Conservation (phyloP, 78 protist species). For the Pigoraptor vietnamica region DNA sequence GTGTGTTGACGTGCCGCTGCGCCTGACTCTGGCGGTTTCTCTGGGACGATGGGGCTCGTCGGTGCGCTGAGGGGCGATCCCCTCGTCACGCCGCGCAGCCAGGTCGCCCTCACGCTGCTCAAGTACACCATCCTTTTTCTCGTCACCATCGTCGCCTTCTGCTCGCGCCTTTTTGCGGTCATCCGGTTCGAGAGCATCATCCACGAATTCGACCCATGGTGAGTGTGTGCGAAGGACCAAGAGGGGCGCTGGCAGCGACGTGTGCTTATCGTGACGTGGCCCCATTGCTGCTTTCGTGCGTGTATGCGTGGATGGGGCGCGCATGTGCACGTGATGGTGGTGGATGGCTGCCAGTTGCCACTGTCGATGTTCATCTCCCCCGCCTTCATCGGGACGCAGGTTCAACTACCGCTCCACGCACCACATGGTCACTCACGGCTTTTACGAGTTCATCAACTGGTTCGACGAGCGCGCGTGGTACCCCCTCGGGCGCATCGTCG, state of each 20-base stretch:
- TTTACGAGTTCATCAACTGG: constrained; percentile 91
- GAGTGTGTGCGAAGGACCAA: too few relatives aligned
- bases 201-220: constrained; percentile 89
- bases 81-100: background rate
- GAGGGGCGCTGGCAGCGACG: too few relatives aligned
- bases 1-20: background rate
- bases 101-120: background rate
- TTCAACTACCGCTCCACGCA: constrained; percentile 27
- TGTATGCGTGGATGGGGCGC: background rate
- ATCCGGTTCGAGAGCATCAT: constrained; percentile 87
- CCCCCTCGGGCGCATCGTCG: constrained; percentile 98
- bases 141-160: constrained; percentile 64
- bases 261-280: background rate
- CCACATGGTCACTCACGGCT: constrained; percentile 85
- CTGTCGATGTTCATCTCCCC: too few relatives aligned
- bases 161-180: constrained; percentile 86
- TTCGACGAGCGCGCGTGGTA: constrained; percentile 91
- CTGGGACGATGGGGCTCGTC: background rate
- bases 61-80: background rate
- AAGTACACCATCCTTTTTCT: background rate
- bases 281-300: background rate
- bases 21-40: background rate
- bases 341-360: too few relatives aligned
- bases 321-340: background rate
- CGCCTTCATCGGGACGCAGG: background rate